Evolutionary conservation across 129 eudicot species (phyloP).

Genomic region (Centaurea solstitialis): DNA sequence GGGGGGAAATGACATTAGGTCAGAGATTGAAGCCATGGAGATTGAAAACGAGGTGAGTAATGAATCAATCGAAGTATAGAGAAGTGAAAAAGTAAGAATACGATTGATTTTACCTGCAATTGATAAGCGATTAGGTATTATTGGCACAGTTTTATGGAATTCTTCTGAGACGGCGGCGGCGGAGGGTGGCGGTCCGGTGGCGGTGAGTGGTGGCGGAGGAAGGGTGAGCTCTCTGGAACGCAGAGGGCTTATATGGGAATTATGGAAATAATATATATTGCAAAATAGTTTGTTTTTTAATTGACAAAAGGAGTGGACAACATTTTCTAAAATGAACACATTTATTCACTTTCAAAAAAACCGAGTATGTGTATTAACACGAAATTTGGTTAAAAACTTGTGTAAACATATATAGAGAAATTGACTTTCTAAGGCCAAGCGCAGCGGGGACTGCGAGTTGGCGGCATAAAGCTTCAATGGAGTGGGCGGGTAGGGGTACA

Average conservation of each 20-base stretch:
- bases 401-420: no score
- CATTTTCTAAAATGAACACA: no score
- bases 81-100: neutral
- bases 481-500: no score
- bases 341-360: no score
- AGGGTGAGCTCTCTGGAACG: neutral
- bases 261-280: neutral
- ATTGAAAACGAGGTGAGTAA: neutral
- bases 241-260: neutral
- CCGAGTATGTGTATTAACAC: no score
- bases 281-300: no score
- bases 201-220: neutral
- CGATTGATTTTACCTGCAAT: constrained; percentile 14
- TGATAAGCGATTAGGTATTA: no score
- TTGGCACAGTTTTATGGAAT: neutral
- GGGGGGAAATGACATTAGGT: neutral
- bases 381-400: no score
- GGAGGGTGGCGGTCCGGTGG: constrained; percentile 8
- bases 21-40: constrained; percentile 6
- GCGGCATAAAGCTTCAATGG: no score
- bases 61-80: neutral
- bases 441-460: no score
- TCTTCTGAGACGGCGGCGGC: neutral
- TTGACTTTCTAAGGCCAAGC: no score
- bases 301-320: no score